Percentiles rank a stretch among this genome's conserved stretches.
Conservation (phyloP, 176 grass and related monocot species). For the Calamus simplicifolius region DNA sequence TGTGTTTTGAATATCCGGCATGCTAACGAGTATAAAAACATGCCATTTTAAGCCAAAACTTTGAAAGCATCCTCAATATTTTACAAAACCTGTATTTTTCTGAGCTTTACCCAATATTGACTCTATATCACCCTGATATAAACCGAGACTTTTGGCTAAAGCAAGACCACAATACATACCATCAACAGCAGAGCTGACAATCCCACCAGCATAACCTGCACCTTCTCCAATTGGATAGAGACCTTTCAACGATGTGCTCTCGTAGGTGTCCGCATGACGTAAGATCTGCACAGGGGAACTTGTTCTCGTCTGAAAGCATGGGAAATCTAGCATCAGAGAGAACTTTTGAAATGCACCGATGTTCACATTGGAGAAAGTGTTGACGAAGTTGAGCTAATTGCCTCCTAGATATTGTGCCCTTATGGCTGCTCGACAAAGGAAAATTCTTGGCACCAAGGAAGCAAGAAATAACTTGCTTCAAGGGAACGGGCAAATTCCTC, state of each 20-base stretch:
- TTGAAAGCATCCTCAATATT: conserved; percentile 42
- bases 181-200: conserved; percentile 91
- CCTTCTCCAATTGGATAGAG: conserved; percentile 90
- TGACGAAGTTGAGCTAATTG: too few relatives aligned
- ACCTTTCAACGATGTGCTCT: conserved; percentile 66
- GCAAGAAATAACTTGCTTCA: not conserved
- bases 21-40: too few relatives aligned
- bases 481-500: too few relatives aligned
- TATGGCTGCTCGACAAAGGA: too few relatives aligned
- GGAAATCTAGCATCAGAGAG: too few relatives aligned
- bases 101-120: conserved; percentile 59
- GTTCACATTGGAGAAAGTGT: too few relatives aligned
- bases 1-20: too few relatives aligned
- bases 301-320: conserved; percentile 59
- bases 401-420: too few relatives aligned
- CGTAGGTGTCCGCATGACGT: conserved; percentile 52
- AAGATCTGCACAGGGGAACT: conserved; percentile 85
- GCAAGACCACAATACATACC: conserved; percentile 92
- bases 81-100: conserved; percentile 71
- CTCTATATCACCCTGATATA: conserved; percentile 63
- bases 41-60: not conserved
- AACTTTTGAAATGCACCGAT: too few relatives aligned
- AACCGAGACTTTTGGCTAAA: conserved; percentile 74
- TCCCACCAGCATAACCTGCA: conserved; percentile 85
- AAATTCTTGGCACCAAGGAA: not conserved